Percentiles rank a stretch among this genome's conserved stretches.
phyloP scores from a whole-genome alignment of 768 basidiomycete genomes.

The Phylloporus sp. region DNA sequence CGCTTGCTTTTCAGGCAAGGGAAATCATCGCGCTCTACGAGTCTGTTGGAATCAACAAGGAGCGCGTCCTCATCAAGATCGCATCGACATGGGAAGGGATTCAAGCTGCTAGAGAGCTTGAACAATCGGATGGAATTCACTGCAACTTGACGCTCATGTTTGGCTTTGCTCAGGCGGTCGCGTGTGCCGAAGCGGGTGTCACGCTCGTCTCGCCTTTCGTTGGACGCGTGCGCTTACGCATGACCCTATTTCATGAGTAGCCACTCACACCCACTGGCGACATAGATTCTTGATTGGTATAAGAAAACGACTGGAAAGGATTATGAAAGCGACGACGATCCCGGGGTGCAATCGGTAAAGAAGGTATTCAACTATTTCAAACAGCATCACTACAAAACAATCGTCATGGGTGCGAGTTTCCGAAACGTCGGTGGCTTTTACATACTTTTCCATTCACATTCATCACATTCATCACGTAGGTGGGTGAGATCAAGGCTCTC shows the following conservation, averaged over 20 bases:
- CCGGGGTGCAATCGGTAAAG: slow-evolving; percentile 91
- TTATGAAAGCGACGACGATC: slow-evolving; percentile 87
- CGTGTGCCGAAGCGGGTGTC: slow-evolving; percentile 94
- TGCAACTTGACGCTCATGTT: slow-evolving; percentile 98
- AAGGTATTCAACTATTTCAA: slow-evolving; percentile 99
- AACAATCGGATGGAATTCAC: slow-evolving; percentile 85
- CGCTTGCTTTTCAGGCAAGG: slow-evolving; percentile 44
- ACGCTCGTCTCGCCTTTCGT: slow-evolving; percentile 98
- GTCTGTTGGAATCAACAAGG: slow-evolving; percentile 80
- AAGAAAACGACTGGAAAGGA: slow-evolving; percentile 81
- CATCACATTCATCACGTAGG: slow-evolving; percentile 34
- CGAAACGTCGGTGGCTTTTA: slow-evolving; percentile 64
- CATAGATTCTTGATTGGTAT: slow-evolving; percentile 95
- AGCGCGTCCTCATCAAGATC: slow-evolving; percentile 95
- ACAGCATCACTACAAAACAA: slow-evolving; percentile 93
- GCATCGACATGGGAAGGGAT: slow-evolving; percentile 99
- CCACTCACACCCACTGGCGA: slow-evolving; percentile 27
- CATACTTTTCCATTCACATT: neutral
- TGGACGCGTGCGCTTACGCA: slow-evolving; percentile 64
- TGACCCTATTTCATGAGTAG: neutral
- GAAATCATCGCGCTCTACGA: slow-evolving; percentile 89
- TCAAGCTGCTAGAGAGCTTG: slow-evolving; percentile 92
- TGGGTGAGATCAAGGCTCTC: slow-evolving; percentile 86
- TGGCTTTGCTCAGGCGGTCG: slow-evolving; percentile 95
- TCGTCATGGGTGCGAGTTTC: slow-evolving; percentile 99